phyloP scores from a whole-genome alignment of 345 rosid genomes.

The Acer saccharum region DNA sequence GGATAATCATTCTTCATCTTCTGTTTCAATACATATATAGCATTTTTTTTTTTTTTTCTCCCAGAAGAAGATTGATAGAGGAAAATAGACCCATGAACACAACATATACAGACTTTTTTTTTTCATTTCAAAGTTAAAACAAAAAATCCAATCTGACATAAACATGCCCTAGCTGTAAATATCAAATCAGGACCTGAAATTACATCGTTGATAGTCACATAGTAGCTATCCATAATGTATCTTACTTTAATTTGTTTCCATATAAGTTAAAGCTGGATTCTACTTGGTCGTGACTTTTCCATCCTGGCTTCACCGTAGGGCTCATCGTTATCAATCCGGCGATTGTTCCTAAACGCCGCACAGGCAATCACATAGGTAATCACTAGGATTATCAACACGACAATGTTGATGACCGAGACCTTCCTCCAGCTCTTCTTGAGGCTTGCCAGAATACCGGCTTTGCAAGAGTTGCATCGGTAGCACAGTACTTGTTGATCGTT shows the following conservation, averaged over 20 bases:
- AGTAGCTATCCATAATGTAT: not conserved
- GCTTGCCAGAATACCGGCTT: slow-evolving; percentile 90
- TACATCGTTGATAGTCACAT: slow-evolving; percentile 3
- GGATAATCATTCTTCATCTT: slow-evolving; percentile 6
- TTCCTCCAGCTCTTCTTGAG: slow-evolving; percentile 93
- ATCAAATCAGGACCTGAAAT: slow-evolving; percentile 7
- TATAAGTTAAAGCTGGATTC: slow-evolving; percentile 45
- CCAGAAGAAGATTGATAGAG: not conserved
- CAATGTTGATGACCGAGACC: slow-evolving; percentile 80
- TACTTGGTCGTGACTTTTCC: slow-evolving; percentile 76
- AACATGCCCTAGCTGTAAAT: slow-evolving; percentile 11
- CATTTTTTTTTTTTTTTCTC: not conserved
- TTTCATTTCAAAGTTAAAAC: not conserved
- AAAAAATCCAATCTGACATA: slow-evolving; percentile 11
- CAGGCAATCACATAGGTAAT: slow-evolving; percentile 72
- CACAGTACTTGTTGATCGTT: slow-evolving; percentile 72
- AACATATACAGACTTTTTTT: slow-evolving; percentile 3
- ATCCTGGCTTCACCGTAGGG: slow-evolving; percentile 73
- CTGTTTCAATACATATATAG: not conserved
- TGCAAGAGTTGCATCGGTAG: slow-evolving; percentile 83
- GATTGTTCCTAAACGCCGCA: slow-evolving; percentile 79
- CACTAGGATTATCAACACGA: slow-evolving; percentile 73
- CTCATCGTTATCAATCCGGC: slow-evolving; percentile 81
- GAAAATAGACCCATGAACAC: not conserved
- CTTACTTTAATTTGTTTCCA: not conserved